Percentiles rank a stretch among this genome's conserved stretches.
Conservation (phyloP, 2,329 filamentous ascomycete genomes). For the Xylaria sp. region DNA sequence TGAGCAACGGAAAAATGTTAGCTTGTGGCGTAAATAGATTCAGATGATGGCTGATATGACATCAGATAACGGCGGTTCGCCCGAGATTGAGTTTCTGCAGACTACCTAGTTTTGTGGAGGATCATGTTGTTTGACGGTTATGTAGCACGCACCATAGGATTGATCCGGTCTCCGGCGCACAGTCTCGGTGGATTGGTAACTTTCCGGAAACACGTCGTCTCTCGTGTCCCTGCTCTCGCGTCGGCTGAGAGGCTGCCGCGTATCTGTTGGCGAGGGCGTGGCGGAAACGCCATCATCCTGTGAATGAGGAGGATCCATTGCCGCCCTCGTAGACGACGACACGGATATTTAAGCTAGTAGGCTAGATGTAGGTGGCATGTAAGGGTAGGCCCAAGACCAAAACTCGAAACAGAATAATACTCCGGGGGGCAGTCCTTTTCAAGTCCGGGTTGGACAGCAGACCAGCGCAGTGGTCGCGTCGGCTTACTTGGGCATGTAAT, state of each 20-base stretch:
- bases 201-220: slow-evolving; percentile 54
- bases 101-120: slow-evolving; percentile 5
- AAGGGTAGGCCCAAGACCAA: slow-evolving; percentile 6
- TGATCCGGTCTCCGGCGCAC: slow-evolving; percentile 59
- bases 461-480: slow-evolving; percentile 8
- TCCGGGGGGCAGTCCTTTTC: slow-evolving; percentile 10
- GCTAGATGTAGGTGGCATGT: slow-evolving; percentile 15
- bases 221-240: slow-evolving; percentile 37
- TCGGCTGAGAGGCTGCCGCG: slow-evolving; percentile 44
- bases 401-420: slow-evolving; percentile 17
- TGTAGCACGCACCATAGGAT: slow-evolving; percentile 58
- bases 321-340: slow-evolving; percentile 23
- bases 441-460: slow-evolving; percentile 11
- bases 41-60: slow-evolving; percentile 11
- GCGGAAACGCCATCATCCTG: slow-evolving; percentile 43
- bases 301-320: slow-evolving; percentile 51
- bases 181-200: slow-evolving; percentile 62
- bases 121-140: background rate
- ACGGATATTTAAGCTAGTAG: slow-evolving; percentile 19
- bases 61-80: slow-evolving; percentile 11
- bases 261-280: slow-evolving; percentile 53
- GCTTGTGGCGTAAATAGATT: slow-evolving; percentile 17
- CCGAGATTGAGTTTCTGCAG: slow-evolving; percentile 16
- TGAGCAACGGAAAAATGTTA: slow-evolving; percentile 30
- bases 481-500: no score